Conservation (phyloP, 2,329 filamentous ascomycete species). For the Didymella exigua region DNA sequence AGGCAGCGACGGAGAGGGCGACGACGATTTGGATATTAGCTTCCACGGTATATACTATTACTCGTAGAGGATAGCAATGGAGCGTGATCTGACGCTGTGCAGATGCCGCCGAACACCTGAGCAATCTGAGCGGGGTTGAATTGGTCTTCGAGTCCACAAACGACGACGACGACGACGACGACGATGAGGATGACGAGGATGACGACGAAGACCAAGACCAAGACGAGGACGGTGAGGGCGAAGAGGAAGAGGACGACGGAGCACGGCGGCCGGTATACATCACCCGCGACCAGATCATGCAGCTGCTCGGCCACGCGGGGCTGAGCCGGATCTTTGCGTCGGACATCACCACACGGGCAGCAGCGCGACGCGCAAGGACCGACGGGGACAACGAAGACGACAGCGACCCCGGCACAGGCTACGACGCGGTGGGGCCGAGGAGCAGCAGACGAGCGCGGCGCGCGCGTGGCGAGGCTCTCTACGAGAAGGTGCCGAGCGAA, state of each 20-base stretch:
- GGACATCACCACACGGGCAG: slow-evolving; percentile 32
- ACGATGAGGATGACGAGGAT: slow-evolving; percentile 34
- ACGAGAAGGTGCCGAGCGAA: slow-evolving; percentile 84
- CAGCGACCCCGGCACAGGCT: slow-evolving; percentile 44
- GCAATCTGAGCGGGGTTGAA: slow-evolving; percentile 50
- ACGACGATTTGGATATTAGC: slow-evolving; percentile 44
- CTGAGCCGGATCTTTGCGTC: slow-evolving; percentile 58
- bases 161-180: slow-evolving; percentile 46
- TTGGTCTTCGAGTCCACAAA: slow-evolving; percentile 51
- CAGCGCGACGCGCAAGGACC: slow-evolving; percentile 19
- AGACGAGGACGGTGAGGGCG: slow-evolving; percentile 38
- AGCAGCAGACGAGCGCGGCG: slow-evolving; percentile 46
- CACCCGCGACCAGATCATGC: slow-evolving; percentile 58
- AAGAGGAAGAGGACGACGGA: slow-evolving; percentile 27
- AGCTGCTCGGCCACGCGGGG: slow-evolving; percentile 60
- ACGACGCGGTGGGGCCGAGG: slow-evolving; percentile 41
- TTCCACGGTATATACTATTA: slow-evolving; percentile 40
- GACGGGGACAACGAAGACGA: slow-evolving; percentile 48
- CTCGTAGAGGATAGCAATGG: background rate
- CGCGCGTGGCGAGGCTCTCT: slow-evolving; percentile 58
- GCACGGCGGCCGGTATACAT: slow-evolving; percentile 46
- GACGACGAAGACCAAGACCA: too few species aligned
- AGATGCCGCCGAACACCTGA: slow-evolving; percentile 51
- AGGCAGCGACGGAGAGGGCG: slow-evolving; percentile 48
- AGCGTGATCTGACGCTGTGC: background rate